Percentiles rank a stretch among this genome's conserved stretches.
phyloP scores from a whole-genome alignment of 305 asterid species.

The Ilex paraguariensis region DNA sequence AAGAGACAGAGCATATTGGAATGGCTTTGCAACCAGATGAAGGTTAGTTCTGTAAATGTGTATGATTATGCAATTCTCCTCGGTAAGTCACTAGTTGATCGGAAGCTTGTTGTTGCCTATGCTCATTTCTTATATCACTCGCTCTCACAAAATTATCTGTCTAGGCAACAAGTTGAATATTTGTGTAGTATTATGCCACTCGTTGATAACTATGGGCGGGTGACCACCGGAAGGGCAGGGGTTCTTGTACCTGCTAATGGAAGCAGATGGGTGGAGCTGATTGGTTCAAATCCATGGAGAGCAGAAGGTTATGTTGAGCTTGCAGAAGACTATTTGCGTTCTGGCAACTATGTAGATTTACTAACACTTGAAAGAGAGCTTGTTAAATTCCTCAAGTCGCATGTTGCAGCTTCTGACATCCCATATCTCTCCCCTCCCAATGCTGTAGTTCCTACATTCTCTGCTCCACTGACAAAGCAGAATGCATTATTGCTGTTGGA shows the following conservation, averaged over 20 bases:
- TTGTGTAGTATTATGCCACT: conserved; percentile 19
- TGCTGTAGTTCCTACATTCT: conserved; percentile 15
- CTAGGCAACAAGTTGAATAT: conserved; percentile 2
- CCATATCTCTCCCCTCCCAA: conserved; percentile 34
- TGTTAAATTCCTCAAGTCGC: conserved; percentile 16
- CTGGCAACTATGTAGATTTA: conserved; percentile 21
- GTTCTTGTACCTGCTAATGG: conserved; percentile 35
- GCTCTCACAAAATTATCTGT: conserved; percentile 1
- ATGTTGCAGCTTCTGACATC: conserved; percentile 25
- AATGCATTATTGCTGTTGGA: conserved; percentile 28
- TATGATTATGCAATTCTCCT: conserved; percentile 14
- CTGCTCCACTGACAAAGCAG: conserved; percentile 19
- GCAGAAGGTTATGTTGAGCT: conserved; percentile 24
- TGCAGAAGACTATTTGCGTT: conserved; percentile 25
- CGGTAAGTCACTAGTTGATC: conserved; percentile 10
- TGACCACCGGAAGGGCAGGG: conserved; percentile 9
- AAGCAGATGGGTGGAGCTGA: conserved; percentile 30
- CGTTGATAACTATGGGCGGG: conserved; percentile 23
- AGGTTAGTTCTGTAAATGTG: conserved; percentile 9
- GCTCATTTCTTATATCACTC: conserved; percentile 26
- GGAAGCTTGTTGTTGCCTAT: conserved; percentile 14
- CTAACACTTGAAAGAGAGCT: conserved; percentile 17
- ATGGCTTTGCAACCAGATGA: conserved; percentile 26
- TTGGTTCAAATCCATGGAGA: conserved; percentile 38
- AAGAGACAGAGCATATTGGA: conserved; percentile 14